A percentile compares a stretch with the other conserved stretches of the same genome.
These are phyloP conservation scores for Phalaenopsis aphrodite DNA, from an alignment of 106 monocot genomes.

Conservation along the genomic window DNA sequence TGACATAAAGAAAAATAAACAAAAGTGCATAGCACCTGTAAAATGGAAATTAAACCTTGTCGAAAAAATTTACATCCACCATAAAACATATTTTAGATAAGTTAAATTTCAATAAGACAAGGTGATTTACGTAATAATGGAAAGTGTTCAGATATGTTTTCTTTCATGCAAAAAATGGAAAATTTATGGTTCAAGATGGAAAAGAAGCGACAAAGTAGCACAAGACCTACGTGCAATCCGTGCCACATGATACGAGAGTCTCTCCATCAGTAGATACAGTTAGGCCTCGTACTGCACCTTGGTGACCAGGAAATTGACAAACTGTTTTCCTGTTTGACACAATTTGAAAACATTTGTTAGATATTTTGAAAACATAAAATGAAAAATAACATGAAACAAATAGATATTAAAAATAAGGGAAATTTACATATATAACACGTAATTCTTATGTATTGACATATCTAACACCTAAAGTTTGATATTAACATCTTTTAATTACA, in stretches of 20 bases:
- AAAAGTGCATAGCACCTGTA: not conserved
- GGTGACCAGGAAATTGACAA: slow-evolving; percentile 80
- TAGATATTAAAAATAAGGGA: not conserved
- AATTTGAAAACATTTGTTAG: not conserved
- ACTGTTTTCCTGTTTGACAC: slow-evolving; percentile 61
- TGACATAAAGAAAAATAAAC: not conserved
- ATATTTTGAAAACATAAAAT: not conserved
- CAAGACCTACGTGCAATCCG: slow-evolving; percentile 67
- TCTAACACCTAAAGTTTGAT: too few relatives aligned
- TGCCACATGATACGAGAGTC: slow-evolving; percentile 83
- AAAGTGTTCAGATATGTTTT: not conserved
- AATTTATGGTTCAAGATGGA: not conserved
- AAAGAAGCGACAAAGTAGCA: not conserved
- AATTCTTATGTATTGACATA: too few relatives aligned
- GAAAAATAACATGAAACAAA: not conserved
- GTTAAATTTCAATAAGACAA: not conserved
- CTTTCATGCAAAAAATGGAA: not conserved
- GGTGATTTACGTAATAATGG: not conserved
- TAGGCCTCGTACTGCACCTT: slow-evolving; percentile 77
- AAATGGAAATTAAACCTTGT: not conserved
- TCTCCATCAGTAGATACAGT: slow-evolving; percentile 78
- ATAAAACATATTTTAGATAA: not conserved
- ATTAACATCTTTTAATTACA: too few relatives aligned
- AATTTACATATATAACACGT: too few relatives aligned
- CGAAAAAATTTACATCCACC: not conserved